A percentile compares a stretch with the other conserved stretches of the same genome.
phyloP scores from a whole-genome alignment of 2,329 filamentous ascomycete genomes.

The Xylariaceae sp. region DNA sequence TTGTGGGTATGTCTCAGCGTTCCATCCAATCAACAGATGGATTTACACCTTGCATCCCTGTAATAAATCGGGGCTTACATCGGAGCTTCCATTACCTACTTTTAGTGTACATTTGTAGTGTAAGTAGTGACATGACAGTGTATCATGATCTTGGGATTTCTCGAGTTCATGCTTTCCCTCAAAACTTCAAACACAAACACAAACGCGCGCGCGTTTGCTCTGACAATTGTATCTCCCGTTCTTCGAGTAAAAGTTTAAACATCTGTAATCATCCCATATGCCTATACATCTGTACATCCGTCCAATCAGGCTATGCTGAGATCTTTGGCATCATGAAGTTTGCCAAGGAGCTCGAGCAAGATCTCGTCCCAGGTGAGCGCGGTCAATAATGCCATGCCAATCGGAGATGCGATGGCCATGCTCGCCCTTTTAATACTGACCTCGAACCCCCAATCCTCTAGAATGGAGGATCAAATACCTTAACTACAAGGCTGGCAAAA shows the following conservation, averaged over 20 bases:
- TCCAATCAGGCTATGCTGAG: neutral
- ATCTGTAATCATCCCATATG: neutral
- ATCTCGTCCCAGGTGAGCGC: conserved; percentile 69
- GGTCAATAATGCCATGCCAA: neutral
- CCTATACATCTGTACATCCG: neutral
- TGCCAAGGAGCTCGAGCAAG: conserved; percentile 74
- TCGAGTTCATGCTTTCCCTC: no score
- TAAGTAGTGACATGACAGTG: no score
- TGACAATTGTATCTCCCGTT: neutral
- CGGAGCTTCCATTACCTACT: no score
- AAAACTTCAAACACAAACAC: neutral
- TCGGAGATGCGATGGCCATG: neutral
- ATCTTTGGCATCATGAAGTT: conserved; percentile 54
- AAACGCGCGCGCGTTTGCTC: neutral
- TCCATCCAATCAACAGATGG: no score
- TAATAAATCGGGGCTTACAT: no score
- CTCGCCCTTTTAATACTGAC: neutral
- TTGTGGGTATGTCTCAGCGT: no score
- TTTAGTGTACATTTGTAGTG: no score
- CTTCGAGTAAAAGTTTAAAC: neutral
- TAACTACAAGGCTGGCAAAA: conserved; percentile 93
- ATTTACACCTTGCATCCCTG: no score
- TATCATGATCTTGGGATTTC: no score
- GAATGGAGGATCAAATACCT: conserved; percentile 94
- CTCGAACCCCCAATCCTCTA: conserved; percentile 25